Evolutionary conservation across 768 basidiomycete species (phyloP), one percentile per base, ranked within the genome.

Genomic region (Lentinula guzmanii): DNA sequence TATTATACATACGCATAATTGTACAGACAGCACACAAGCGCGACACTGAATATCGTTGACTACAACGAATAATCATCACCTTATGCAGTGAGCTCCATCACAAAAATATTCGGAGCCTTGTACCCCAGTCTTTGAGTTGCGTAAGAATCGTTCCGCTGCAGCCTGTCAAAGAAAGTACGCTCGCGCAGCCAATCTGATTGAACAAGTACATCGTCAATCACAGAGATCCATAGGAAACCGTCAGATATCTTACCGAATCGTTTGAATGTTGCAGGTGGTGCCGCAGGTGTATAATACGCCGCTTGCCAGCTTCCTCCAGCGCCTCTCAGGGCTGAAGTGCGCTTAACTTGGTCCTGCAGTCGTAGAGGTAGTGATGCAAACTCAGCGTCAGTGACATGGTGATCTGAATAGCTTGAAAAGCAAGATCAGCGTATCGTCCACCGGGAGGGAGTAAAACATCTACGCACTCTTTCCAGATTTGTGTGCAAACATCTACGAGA

Each of bases 401-500:
- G 77, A 16, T 90, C 86, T 0, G 85, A 80, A 68, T 93, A 93
- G 33, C 91, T 93, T 28, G 28, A 28, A 28, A 28, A 28, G 28
- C 28, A 28, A 28, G 28, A 28, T 28, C 28, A 28, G 28, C 0
- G 28, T 28, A 28, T 28, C 28, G 3, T 28, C 3, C 28, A 28
- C 28, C 28, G 28, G 21, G 5, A 57, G 31, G 31, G 21, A 42
- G n/a, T 42, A 41, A 63, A 59, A 37, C 28, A 52, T 7, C 21
- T 24, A 77, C 87, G 39, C 63, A 93, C 92, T 93, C 91, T 71
- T 85, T 86, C 78, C 83, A 90, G 50, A 93, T 73, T n/a, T 79
- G 72, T 3, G 78, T 76, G 66, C 86, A 89, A n/a, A 93, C 79
- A 68, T 94, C 90, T 16, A 80, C 81, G 63, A 90, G 79, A 2